Base-by-base conservation (phyloP, 257 asterid species). In the Misopates orontium region DNA sequence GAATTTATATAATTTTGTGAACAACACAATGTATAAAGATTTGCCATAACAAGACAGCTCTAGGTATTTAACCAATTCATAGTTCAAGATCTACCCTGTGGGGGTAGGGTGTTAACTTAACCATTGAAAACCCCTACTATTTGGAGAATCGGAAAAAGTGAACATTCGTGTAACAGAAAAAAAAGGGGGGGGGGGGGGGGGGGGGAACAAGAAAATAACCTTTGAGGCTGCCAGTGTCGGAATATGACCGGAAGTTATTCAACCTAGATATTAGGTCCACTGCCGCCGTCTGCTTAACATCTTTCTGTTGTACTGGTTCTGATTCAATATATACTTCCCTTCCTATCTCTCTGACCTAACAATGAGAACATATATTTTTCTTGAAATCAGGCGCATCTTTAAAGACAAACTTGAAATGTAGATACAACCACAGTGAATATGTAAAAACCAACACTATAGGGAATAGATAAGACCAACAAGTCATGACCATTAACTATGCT, bases 331-430 rank as follows among this genome's bases (percentile, higher is more conserved):
- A 59, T 8, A 75, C 62, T 67, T 87, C 97, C 45, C 75, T 74
- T 76, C 69, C 70, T 58, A 92, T 85, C 79, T 89, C 98, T 77
- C 79, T 82, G 70, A 92, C 96, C 98, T 91, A 70, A 44, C 25
- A 77, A 48, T 42, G 14, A 57, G 1, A 22, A 3, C 12, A 24
- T 10, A n/a, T 48, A 60, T 63, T 55, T 32, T 18, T 54, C 1
- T 48, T 11, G 28, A 64, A 16, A 23, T 31, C 41, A n/a, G 5
- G 8, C 41, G 32, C 22, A 41, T 60, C 55, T 17, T 60, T 22
- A 60, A 71, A 60, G 17, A 21, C 48, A 40, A 56, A 16, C 40
- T 31, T 63, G 16, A 66, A 53, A 39, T 15, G 22, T 16, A 11
- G 24, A 24, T 40, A 6, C 28, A 72, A 64, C 36, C 51, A 51